These are phyloP conservation scores for Rickenella mellea DNA, from an alignment of 768 basidiomycete genomes.

Conservation along the genomic window DNA sequence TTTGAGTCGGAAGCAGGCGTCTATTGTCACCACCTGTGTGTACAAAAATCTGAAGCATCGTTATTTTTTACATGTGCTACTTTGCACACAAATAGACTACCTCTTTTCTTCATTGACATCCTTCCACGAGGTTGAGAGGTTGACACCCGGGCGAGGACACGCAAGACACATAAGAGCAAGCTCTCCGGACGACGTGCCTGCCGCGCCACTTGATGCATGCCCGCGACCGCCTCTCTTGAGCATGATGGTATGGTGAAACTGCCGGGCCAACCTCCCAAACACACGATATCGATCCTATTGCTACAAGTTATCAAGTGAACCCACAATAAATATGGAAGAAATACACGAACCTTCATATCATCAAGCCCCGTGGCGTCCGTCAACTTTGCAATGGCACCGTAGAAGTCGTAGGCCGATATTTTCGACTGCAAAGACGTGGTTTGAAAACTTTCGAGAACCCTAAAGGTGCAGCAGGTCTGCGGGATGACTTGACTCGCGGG, in stretches of 20 bases:
- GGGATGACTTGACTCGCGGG: slow-evolving; percentile 9
- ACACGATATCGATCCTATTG: slow-evolving; percentile 8
- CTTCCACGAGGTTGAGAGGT: slow-evolving; percentile 11
- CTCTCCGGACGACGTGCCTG: slow-evolving; percentile 11
- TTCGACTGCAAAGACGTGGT: slow-evolving; percentile 3
- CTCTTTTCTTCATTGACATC: no score
- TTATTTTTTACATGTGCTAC: no score
- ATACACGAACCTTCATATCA: background rate
- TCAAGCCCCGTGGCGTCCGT: background rate
- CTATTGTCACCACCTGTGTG: slow-evolving; percentile 14
- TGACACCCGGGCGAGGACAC: slow-evolving; percentile 15
- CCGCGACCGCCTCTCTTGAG: slow-evolving; percentile 15
- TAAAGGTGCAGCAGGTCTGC: slow-evolving; percentile 9
- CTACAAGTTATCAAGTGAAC: no score
- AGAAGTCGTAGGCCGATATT: background rate
- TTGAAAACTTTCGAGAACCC: background rate
- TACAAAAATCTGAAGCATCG: slow-evolving; percentile 19
- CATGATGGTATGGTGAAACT: slow-evolving; percentile 16
- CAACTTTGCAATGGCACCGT: background rate
- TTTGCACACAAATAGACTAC: no score
- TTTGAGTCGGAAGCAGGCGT: slow-evolving; percentile 21
- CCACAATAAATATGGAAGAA: no score
- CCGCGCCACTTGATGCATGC: slow-evolving; percentile 10
- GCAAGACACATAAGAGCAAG: slow-evolving; percentile 17
- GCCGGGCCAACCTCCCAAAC: slow-evolving; percentile 10